Evolutionary conservation across 129 eudicot species (phyloP).

Genomic region (Pittosporum tobira): DNA sequence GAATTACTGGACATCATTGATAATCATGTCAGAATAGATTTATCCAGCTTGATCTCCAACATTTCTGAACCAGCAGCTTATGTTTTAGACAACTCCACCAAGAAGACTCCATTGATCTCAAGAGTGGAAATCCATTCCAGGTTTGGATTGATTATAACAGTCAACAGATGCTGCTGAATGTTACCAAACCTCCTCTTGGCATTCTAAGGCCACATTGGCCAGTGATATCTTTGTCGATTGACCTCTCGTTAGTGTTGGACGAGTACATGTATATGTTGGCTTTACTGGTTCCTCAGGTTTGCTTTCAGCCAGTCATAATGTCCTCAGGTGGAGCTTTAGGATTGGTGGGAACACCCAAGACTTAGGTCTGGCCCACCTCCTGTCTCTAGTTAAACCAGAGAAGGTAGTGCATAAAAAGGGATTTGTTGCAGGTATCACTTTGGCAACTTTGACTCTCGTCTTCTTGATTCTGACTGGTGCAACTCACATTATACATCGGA

Average conservation of each 20-base stretch:
- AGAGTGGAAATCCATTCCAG: slow-evolving; percentile 14
- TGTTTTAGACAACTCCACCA: not conserved
- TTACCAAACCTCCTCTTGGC: slow-evolving; percentile 16
- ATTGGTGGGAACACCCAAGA: slow-evolving; percentile 10
- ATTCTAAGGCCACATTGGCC: slow-evolving; percentile 17
- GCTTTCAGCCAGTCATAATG: slow-evolving; percentile 10
- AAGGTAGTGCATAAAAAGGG: slow-evolving; percentile 12
- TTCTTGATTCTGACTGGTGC: slow-evolving; percentile 11
- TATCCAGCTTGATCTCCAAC: slow-evolving; percentile 17
- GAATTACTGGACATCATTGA: slow-evolving; percentile 13
- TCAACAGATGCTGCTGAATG: slow-evolving; percentile 16
- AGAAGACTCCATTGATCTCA: slow-evolving; percentile 11
- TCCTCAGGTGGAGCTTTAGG: slow-evolving; percentile 20
- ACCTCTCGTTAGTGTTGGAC: slow-evolving; percentile 14
- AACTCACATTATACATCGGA: slow-evolving; percentile 5
- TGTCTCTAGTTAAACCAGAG: not conserved
- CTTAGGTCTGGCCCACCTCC: slow-evolving; percentile 11
- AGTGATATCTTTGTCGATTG: slow-evolving; percentile 11
- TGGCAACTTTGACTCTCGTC: slow-evolving; percentile 4
- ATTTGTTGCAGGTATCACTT: slow-evolving; percentile 13
- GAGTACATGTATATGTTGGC: slow-evolving; percentile 15
- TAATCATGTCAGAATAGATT: slow-evolving; percentile 16
- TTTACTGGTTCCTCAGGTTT: slow-evolving; percentile 22
- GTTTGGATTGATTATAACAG: slow-evolving; percentile 17
- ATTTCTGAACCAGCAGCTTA: slow-evolving; percentile 17